phyloP scores from a whole-genome alignment of 805 yeast genomes.

The Starmerella ratchasimensis region DNA sequence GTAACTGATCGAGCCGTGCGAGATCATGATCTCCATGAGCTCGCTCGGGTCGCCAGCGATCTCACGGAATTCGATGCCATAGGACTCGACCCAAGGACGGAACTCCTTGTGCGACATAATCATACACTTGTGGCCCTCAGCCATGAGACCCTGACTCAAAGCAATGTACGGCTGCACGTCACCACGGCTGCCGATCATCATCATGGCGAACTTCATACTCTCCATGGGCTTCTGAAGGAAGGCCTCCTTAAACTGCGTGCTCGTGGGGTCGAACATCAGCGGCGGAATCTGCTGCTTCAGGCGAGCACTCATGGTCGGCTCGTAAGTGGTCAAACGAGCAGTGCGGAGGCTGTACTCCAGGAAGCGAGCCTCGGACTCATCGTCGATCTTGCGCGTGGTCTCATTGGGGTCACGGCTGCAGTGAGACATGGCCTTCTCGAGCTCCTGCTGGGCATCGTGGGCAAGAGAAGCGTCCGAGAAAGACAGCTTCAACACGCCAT shows the following conservation, averaged over 20 bases:
- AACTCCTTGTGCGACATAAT: conserved; percentile 83
- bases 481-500: conserved; percentile 6
- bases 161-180: conserved; percentile 96
- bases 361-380: conserved; percentile 6
- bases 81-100: conserved; percentile 51
- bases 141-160: conserved; percentile 58
- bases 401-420: background rate
- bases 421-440: conserved; percentile 26
- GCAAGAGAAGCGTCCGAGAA: conserved; percentile 3
- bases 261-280: conserved; percentile 18
- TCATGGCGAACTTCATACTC: conserved; percentile 45
- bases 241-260: conserved; percentile 13
- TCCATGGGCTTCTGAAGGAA: conserved; percentile 38
- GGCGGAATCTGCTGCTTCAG: conserved; percentile 18
- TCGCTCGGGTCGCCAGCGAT: conserved; percentile 91
- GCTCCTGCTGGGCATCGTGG: conserved; percentile 2
- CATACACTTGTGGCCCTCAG: conserved; percentile 71
- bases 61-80: conserved; percentile 54
- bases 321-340: conserved; percentile 19
- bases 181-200: conserved; percentile 91
- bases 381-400: background rate
- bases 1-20: conserved; percentile 76
- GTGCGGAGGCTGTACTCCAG: conserved; percentile 15
- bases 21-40: conserved; percentile 82
- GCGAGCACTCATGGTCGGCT: conserved; percentile 9